A percentile compares a stretch with the other conserved stretches of the same genome.
Evolutionary conservation across 2,329 filamentous ascomycete genomes (phyloP).

Genomic region (Diplodia mutila): DNA sequence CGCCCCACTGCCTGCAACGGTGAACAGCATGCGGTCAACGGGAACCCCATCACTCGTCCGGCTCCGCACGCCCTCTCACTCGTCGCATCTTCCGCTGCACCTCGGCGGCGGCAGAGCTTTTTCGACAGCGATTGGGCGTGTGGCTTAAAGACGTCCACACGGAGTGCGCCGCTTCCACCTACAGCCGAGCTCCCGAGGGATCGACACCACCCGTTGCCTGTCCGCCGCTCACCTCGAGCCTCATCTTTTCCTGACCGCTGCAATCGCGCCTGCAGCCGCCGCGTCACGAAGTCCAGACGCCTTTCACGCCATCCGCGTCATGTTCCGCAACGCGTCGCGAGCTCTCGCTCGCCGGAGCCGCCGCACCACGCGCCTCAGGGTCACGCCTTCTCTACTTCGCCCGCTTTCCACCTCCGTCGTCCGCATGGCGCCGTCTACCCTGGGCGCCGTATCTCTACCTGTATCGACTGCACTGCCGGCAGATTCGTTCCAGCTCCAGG

Average conservation of each 20-base stretch:
- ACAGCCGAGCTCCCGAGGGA: slow-evolving; percentile 5
- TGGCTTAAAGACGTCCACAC: not conserved
- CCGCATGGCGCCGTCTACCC: slow-evolving; percentile 59
- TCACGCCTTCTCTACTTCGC: slow-evolving; percentile 34
- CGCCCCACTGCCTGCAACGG: slow-evolving; percentile 4
- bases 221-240: not conserved
- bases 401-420: slow-evolving; percentile 47
- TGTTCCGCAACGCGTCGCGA: slow-evolving; percentile 45
- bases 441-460: slow-evolving; percentile 61
- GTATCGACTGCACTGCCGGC: slow-evolving; percentile 65
- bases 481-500: slow-evolving; percentile 84
- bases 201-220: not conserved
- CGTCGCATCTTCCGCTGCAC: not conserved
- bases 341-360: slow-evolving; percentile 43
- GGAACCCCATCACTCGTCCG: not conserved
- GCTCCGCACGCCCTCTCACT: not conserved
- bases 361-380: slow-evolving; percentile 30
- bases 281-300: not conserved
- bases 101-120: not conserved
- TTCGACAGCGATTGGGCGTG: not conserved
- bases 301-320: slow-evolving; percentile 26
- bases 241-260: not conserved
- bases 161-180: not conserved
- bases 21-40: not conserved
- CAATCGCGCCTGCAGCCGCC: not conserved